phyloP scores from a whole-genome alignment of 2,329 filamentous ascomycete genomes.

The Sclerotiophoma versabilis region DNA sequence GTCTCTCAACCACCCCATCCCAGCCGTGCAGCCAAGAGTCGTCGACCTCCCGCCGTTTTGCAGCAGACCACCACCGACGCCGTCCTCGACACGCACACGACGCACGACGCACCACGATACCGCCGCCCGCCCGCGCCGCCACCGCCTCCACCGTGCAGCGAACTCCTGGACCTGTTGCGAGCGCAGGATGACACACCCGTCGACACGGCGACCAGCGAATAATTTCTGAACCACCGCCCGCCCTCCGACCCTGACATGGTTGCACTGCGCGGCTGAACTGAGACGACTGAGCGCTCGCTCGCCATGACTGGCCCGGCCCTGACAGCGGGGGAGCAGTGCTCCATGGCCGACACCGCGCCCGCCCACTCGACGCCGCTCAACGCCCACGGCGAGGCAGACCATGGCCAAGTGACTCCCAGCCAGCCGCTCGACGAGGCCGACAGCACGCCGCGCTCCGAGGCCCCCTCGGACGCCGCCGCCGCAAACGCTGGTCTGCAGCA shows the following conservation, averaged over 20 bases:
- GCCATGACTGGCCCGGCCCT: conserved; percentile 42
- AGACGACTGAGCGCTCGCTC: conserved; percentile 33
- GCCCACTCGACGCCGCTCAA: conserved; percentile 15
- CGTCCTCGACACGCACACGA: background rate
- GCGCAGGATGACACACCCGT: conserved; percentile 40
- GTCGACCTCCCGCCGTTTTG: conserved; percentile 6
- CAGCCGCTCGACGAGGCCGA: conserved; percentile 40
- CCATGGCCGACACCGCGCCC: conserved; percentile 27
- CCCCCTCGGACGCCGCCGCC: conserved; percentile 42
- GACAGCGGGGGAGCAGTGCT: conserved; percentile 36
- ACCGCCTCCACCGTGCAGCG: background rate
- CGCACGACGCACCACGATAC: background rate
- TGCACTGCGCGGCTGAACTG: conserved; percentile 38
- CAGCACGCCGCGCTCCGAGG: conserved; percentile 52
- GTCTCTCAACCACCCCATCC: conserved; percentile 18
- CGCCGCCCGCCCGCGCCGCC: background rate
- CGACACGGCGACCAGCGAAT: conserved; percentile 20
- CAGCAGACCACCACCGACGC: background rate
- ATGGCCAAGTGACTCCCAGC: conserved; percentile 15
- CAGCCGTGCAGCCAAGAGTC: conserved; percentile 17
- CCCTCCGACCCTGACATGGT: conserved; percentile 38
- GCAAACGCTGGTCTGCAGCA: conserved; percentile 30
- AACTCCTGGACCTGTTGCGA: conserved; percentile 4
- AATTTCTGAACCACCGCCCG: conserved; percentile 4
- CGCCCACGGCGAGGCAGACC: background rate